A percentile compares a stretch with the other conserved stretches of the same genome.
Conservation (phyloP, 2,329 filamentous ascomycete genomes). For the Botryosphaeria dothidea region DNA sequence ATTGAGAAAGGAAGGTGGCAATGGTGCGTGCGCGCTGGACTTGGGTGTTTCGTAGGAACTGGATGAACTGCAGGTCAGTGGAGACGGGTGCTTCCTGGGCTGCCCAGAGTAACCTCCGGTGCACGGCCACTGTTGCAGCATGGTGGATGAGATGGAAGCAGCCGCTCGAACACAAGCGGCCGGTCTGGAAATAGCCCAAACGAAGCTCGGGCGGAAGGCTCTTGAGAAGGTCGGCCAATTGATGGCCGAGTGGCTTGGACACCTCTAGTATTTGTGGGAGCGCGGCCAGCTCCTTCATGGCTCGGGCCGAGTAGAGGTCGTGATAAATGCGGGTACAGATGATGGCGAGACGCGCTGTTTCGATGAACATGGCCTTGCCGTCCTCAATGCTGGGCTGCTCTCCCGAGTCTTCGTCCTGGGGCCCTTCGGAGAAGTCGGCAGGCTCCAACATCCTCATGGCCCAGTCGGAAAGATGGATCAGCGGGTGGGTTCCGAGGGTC, state of each 20-base stretch:
- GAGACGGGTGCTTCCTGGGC: constrained; percentile 28
- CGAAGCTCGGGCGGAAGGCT: constrained; percentile 49
- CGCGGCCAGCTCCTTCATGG: constrained; percentile 46
- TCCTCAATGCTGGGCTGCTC: constrained; percentile 37
- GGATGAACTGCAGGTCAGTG: constrained; percentile 33
- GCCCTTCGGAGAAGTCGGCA: constrained; percentile 44
- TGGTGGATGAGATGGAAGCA: constrained; percentile 50
- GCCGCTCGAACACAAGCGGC: constrained; percentile 24
- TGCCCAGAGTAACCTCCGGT: constrained; percentile 42
- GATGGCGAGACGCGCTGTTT: constrained; percentile 54
- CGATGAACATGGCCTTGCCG: constrained; percentile 48
- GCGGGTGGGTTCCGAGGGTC: constrained; percentile 58
- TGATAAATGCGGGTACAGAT: constrained; percentile 55
- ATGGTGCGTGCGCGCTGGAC: constrained; percentile 45
- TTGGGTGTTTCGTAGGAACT: constrained; percentile 45
- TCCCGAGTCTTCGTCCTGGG: constrained; percentile 30
- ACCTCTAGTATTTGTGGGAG: constrained; percentile 53
- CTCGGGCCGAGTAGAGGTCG: constrained; percentile 53
- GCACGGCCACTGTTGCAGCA: constrained; percentile 48
- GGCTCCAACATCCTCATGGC: constrained; percentile 49
- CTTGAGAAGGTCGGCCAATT: constrained; percentile 28
- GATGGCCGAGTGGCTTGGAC: constrained; percentile 46
- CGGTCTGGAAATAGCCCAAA: constrained; percentile 5
- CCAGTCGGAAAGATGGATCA: constrained; percentile 59
- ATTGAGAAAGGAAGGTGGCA: constrained; percentile 46